Conservation (phyloP, 495 filamentous ascomycete genomes). For the Parathielavia hyrcaniae region DNA sequence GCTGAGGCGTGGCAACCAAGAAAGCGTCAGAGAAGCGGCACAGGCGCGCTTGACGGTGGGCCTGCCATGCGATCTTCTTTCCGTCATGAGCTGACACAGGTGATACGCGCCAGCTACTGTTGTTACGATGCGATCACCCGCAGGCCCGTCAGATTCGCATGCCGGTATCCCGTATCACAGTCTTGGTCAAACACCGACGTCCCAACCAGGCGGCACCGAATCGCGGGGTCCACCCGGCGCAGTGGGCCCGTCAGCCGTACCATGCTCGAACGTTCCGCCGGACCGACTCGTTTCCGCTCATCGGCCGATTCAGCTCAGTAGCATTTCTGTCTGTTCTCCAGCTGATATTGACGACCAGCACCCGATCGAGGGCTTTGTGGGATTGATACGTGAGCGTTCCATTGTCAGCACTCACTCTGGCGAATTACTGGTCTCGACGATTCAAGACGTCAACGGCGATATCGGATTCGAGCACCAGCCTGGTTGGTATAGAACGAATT, state of each 20-base stretch:
- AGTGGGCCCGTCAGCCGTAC: background rate
- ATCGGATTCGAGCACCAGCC: background rate
- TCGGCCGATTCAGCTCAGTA: background rate
- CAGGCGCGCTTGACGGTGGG: background rate
- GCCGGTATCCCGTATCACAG: background rate
- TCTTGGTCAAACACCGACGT: background rate
- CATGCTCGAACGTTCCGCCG: background rate
- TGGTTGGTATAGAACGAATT: background rate
- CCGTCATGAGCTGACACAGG: background rate
- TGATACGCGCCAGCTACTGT: background rate
- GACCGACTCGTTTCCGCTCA: background rate
- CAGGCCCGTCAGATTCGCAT: background rate
- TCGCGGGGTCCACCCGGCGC: background rate
- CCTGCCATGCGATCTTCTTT: background rate
- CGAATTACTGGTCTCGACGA: slow-evolving; percentile 1
- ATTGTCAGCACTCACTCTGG: background rate
- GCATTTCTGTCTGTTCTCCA: background rate
- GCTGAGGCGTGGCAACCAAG: background rate
- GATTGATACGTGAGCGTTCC: background rate
- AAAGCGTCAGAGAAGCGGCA: background rate
- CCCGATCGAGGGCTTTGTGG: background rate
- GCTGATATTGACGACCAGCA: background rate
- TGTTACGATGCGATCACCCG: background rate
- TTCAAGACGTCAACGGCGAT: background rate
- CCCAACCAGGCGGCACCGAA: background rate